Conservation (phyloP, 345 rosid species). For the Anastatica hierochuntica region DNA sequence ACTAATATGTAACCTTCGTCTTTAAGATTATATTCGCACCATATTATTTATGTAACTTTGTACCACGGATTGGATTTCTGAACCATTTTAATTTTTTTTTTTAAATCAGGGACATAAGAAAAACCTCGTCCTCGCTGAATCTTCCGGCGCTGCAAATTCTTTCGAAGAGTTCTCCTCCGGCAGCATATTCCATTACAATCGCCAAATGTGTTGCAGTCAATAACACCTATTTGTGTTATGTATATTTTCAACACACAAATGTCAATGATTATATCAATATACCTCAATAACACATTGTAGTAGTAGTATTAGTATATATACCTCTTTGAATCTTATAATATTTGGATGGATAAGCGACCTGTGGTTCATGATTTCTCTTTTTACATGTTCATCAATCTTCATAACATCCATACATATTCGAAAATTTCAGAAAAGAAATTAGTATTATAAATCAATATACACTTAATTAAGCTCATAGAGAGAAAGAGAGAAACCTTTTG, state of each 20-base stretch:
- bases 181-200: constrained; percentile 70
- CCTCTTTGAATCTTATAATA: constrained; percentile 67
- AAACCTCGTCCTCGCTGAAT: constrained; percentile 64
- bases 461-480: neutral
- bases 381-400: constrained; percentile 68
- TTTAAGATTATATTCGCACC: too few relatives aligned
- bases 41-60: too few relatives aligned
- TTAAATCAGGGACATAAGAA: too few relatives aligned
- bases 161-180: constrained; percentile 61
- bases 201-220: constrained; percentile 61
- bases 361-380: constrained; percentile 68
- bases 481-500: constrained; percentile 32
- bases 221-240: constrained; percentile 38
- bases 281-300: neutral
- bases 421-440: neutral
- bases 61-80: too few relatives aligned
- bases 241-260: neutral
- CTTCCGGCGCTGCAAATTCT: constrained; percentile 60
- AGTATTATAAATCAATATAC: too few relatives aligned
- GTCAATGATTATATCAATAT: neutral
- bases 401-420: neutral
- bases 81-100: too few relatives aligned
- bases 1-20: neutral
- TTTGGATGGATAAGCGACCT: constrained; percentile 69
- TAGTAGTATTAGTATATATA: too few relatives aligned